Evolutionary conservation across 805 yeast species (phyloP).

Genomic region (Candida vartiovaarae): DNA sequence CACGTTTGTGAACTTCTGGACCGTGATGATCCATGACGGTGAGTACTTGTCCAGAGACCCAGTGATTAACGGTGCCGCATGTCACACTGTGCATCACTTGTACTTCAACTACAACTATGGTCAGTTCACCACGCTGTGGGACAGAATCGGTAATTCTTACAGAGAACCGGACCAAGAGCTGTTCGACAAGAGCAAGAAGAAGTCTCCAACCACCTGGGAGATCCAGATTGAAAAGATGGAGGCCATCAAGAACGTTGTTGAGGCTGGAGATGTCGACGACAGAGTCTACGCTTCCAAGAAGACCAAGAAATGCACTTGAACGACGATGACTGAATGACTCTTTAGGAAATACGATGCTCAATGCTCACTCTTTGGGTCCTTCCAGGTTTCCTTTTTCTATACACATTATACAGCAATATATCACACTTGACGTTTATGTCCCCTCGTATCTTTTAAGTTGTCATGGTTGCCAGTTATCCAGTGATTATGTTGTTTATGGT

Average conservation of each 20-base stretch:
- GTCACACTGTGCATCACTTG: constrained; percentile 94
- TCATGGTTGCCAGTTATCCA: too few relatives aligned
- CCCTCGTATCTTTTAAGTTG: too few relatives aligned
- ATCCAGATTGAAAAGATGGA: constrained; percentile 73
- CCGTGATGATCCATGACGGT: constrained; percentile 98
- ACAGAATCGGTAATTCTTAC: constrained; percentile 88
- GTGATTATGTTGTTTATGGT: too few relatives aligned
- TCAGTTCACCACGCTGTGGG: constrained; percentile 98
- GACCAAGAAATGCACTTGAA: background rate
- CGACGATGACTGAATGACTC: background rate
- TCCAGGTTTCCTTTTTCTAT: too few relatives aligned
- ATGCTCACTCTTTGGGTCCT: too few relatives aligned
- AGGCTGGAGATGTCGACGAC: constrained; percentile 65
- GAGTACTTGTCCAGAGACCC: constrained; percentile 92
- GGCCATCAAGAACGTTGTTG: constrained; percentile 67
- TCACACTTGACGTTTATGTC: too few relatives aligned
- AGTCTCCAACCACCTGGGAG: constrained; percentile 56
- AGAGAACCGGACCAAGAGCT: constrained; percentile 86
- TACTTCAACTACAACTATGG: constrained; percentile 98
- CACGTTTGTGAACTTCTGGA: constrained; percentile 94
- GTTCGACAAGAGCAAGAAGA: constrained; percentile 57
- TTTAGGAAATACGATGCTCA: background rate
- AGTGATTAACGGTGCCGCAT: constrained; percentile 93
- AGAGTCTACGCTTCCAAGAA: constrained; percentile 49
- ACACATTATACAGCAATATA: too few relatives aligned